A percentile compares a stretch with the other conserved stretches of the same genome.
These are phyloP conservation scores for Phytophthora sp. DNA, from an alignment of 352 stramenopile species.

Conservation along the genomic window DNA sequence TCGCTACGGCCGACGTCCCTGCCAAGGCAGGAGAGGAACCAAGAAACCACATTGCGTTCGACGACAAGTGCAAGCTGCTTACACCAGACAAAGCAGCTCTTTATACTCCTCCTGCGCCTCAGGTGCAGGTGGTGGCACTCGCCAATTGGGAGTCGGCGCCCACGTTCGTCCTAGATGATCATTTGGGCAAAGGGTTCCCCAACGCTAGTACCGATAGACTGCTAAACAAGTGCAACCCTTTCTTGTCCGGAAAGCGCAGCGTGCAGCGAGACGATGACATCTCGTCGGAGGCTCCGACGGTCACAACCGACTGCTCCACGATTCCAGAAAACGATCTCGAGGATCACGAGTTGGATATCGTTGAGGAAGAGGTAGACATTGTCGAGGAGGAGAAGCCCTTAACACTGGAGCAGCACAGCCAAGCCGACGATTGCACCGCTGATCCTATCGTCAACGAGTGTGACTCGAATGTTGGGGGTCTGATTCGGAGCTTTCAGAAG, in stretches of 20 bases:
- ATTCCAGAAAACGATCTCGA: conserved; percentile 20
- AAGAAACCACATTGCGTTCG: conserved; percentile 31
- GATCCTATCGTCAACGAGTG: no score
- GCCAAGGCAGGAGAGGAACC: background rate
- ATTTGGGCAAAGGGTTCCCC: conserved; percentile 8
- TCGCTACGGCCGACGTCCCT: conserved; percentile 3
- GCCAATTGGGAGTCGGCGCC: conserved; percentile 35
- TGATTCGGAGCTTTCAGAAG: background rate
- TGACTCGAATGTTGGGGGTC: background rate
- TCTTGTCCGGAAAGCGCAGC: conserved; percentile 33
- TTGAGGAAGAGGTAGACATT: conserved; percentile 14
- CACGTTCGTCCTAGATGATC: conserved; percentile 27
- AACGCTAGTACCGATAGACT: conserved; percentile 25
- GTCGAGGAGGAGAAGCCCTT: background rate
- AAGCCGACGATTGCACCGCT: no score
- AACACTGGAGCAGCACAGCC: background rate
- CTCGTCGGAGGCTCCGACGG: conserved; percentile 28
- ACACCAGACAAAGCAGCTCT: conserved; percentile 9
- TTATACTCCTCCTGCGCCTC: conserved; percentile 7
- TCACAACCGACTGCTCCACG: conserved; percentile 30
- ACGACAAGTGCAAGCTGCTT: conserved; percentile 37
- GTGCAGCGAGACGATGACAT: conserved; percentile 26
- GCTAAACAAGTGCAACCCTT: conserved; percentile 42
- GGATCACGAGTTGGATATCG: conserved; percentile 8
- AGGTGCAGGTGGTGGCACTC: conserved; percentile 26